Percentiles rank a stretch among this genome's conserved stretches.
These are phyloP conservation scores for Lenzites betulinus DNA, from an alignment of 768 basidiomycete genomes.

Conservation along the genomic window DNA sequence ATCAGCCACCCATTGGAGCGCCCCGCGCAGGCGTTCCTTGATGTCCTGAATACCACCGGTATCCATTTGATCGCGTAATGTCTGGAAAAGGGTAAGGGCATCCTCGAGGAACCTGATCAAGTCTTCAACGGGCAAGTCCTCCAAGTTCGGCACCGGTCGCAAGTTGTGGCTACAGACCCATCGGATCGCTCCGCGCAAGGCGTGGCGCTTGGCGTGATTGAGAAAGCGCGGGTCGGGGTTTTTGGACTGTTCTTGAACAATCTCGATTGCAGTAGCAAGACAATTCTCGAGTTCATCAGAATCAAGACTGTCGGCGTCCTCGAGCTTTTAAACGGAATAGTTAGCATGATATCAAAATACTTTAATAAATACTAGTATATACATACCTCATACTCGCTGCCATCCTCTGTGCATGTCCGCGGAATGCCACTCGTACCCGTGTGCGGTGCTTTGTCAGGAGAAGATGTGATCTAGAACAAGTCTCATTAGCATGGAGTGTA, in stretches of 20 bases:
- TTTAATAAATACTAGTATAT: neutral
- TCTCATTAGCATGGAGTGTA: neutral
- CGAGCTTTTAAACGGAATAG: no score
- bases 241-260: neutral
- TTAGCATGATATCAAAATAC: no score
- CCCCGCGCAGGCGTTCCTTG: no score
- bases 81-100: no score
- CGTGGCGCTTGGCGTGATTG: neutral
- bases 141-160: neutral
- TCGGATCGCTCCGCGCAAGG: neutral
- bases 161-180: neutral
- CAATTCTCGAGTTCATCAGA: no score
- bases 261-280: neutral
- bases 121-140: neutral
- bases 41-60: no score
- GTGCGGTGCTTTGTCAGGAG: constrained; percentile 8
- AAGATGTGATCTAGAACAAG: constrained; percentile 5
- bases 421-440: constrained; percentile 11
- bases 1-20: no score
- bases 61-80: no score
- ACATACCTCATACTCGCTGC: neutral
- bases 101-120: neutral
- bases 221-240: neutral
- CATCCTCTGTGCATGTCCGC: neutral
- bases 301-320: no score